Conservation (phyloP, 108 stramenopile species). For the Conticribra weissflogii region DNA sequence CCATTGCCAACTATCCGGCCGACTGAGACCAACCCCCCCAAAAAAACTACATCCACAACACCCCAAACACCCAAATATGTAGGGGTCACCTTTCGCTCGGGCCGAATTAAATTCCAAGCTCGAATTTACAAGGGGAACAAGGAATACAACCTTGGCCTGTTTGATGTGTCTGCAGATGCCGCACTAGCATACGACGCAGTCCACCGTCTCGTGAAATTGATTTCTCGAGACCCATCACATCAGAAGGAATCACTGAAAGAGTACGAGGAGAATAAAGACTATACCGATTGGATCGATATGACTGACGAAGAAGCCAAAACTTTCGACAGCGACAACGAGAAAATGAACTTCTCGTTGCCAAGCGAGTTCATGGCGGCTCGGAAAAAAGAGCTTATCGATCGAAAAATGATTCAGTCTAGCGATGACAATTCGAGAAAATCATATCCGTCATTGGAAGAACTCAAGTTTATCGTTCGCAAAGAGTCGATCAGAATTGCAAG, state of each 20-base stretch:
- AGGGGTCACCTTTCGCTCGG: conserved; percentile 30
- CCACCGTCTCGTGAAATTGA: conserved; percentile 17
- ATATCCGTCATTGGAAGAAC: not conserved
- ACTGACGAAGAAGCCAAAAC: not conserved
- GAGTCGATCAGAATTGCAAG: conserved; percentile 23
- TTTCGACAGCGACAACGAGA: not conserved
- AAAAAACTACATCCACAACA: too few species aligned
- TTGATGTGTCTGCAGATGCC: conserved; percentile 36
- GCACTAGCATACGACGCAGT: conserved; percentile 35
- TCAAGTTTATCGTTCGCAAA: conserved; percentile 12
- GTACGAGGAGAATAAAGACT: not conserved
- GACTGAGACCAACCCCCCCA: not conserved
- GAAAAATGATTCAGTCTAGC: not conserved
- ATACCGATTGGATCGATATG: conserved; percentile 14
- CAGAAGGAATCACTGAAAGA: not conserved
- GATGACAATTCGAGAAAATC: not conserved
- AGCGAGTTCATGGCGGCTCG: conserved; percentile 1
- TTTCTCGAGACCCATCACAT: not conserved
- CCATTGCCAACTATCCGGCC: too few species aligned
- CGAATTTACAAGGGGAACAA: conserved; percentile 42
- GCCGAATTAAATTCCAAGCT: conserved; percentile 30
- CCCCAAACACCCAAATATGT: conserved; percentile 13
- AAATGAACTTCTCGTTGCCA: not conserved
- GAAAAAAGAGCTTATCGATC: conserved; percentile 4
- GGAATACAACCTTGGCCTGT: conserved; percentile 41